Evolutionary conservation across 169 alveolate species (phyloP).

Genomic region (Fabrea salina): DNA sequence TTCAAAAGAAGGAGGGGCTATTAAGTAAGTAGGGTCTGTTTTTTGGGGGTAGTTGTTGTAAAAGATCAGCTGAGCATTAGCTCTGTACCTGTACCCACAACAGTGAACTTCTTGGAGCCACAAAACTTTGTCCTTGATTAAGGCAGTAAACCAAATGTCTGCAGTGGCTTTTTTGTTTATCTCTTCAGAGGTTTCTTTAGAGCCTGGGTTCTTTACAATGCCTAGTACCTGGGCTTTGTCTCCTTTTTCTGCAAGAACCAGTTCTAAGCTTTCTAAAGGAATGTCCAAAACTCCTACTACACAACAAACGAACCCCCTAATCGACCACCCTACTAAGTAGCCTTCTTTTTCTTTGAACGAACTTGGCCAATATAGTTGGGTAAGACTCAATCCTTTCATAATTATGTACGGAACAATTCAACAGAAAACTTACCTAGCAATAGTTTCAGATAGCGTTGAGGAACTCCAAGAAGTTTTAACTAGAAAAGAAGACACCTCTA

Average conservation of each 20-base stretch:
- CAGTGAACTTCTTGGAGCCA: slow-evolving; percentile 22
- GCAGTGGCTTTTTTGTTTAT: not conserved
- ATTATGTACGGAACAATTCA: too few relatives aligned
- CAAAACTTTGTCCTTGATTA: not conserved
- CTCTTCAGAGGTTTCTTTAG: not conserved
- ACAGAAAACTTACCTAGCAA: too few relatives aligned
- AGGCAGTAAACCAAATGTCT: slow-evolving; percentile 18
- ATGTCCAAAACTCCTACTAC: not conserved
- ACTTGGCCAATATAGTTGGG: slow-evolving; percentile 28
- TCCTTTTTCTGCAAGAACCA: not conserved
- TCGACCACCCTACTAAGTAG: slow-evolving; percentile 26
- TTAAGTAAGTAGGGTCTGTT: too few relatives aligned
- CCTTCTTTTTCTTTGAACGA: slow-evolving; percentile 9
- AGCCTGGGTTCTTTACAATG: not conserved
- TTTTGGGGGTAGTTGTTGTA: not conserved
- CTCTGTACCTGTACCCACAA: slow-evolving; percentile 23
- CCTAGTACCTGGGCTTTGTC: slow-evolving; percentile 16
- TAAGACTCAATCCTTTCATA: not conserved
- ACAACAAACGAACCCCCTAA: slow-evolving; percentile 9
- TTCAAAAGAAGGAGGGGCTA: too few relatives aligned
- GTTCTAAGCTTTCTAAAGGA: not conserved
- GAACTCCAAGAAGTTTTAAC: too few relatives aligned
- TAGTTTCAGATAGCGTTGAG: too few relatives aligned
- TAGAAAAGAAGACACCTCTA: too few relatives aligned
- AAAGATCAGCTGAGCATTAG: slow-evolving; percentile 22